Percentiles rank a stretch among this genome's conserved stretches.
Conservation (phyloP, 345 rosid genomes). For the Toxicodendron radicans region DNA sequence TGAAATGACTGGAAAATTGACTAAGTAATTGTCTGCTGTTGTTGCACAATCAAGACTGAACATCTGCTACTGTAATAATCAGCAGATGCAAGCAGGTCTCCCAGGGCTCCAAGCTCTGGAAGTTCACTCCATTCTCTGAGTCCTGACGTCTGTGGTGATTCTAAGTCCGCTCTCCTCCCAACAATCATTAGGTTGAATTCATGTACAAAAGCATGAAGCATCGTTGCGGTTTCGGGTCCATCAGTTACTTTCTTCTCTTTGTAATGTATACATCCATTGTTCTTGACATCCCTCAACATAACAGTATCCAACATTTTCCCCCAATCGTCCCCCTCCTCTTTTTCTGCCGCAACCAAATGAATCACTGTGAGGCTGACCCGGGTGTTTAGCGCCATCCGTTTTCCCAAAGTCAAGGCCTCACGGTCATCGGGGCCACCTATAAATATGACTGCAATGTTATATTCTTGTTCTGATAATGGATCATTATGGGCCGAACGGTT, state of each 20-base stretch:
- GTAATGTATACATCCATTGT: slow-evolving; percentile 16
- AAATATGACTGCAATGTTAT: slow-evolving; percentile 37
- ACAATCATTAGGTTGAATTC: slow-evolving; percentile 45
- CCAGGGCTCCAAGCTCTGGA: slow-evolving; percentile 64
- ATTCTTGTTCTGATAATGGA: neutral
- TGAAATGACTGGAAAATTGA: no score
- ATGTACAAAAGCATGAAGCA: slow-evolving; percentile 33
- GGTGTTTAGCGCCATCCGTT: slow-evolving; percentile 42
- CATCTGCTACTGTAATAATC: slow-evolving; percentile 30
- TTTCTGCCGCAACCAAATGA: slow-evolving; percentile 21
- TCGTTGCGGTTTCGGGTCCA: slow-evolving; percentile 39
- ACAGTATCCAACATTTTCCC: slow-evolving; percentile 38
- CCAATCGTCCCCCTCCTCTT: slow-evolving; percentile 16
- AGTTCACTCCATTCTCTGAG: slow-evolving; percentile 61
- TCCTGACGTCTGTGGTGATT: slow-evolving; percentile 37
- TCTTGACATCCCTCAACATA: slow-evolving; percentile 33
- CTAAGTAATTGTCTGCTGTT: slow-evolving; percentile 29
- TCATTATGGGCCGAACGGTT: neutral
- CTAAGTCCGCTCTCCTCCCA: slow-evolving; percentile 46
- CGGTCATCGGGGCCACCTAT: slow-evolving; percentile 65
- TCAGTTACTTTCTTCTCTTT: slow-evolving; percentile 30
- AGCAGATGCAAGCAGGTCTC: slow-evolving; percentile 62
- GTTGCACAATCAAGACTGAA: slow-evolving; percentile 62
- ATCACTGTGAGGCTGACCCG: slow-evolving; percentile 32
- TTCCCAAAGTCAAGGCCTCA: slow-evolving; percentile 50